Percentiles rank a stretch among this genome's conserved stretches.
These are phyloP conservation scores for Bidens hawaiensis DNA, from an alignment of 140 eudicot species.

Conservation along the genomic window DNA sequence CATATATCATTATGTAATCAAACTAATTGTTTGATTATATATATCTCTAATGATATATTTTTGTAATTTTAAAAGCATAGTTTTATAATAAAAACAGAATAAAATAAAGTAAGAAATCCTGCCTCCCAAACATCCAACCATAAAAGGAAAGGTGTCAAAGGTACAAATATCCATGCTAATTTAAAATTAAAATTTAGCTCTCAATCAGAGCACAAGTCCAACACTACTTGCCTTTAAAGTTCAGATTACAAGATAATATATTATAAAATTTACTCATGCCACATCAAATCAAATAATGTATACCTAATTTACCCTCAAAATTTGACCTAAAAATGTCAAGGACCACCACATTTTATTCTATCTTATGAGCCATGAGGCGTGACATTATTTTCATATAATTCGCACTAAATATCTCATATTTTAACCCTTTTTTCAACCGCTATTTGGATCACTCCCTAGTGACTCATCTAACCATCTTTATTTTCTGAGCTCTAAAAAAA, in stretches of 20 bases:
- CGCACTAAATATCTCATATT: too few relatives aligned
- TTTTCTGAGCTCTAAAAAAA: too few relatives aligned
- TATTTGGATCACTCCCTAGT: too few relatives aligned
- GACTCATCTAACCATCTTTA: too few relatives aligned
- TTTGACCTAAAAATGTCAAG: conserved; percentile 7
- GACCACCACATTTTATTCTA: neutral
- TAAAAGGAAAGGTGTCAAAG: conserved; percentile 31
- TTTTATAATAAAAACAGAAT: neutral
- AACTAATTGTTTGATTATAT: neutral
- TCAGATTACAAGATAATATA: conserved; percentile 17
- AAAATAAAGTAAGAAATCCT: conserved; percentile 5
- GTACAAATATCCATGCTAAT: conserved; percentile 26
- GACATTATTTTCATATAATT: neutral
- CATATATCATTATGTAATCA: neutral
- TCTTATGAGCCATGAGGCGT: neutral
- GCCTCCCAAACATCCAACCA: conserved; percentile 41
- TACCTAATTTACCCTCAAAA: conserved; percentile 15
- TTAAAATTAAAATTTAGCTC: conserved; percentile 3
- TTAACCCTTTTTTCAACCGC: too few relatives aligned
- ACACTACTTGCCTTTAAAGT: conserved; percentile 11
- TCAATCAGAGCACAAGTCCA: conserved; percentile 20
- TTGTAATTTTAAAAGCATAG: neutral
- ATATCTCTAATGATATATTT: conserved; percentile 6
- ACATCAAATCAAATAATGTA: neutral
- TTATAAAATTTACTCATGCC: conserved; percentile 4